These are phyloP conservation scores for Marasmius fiardii DNA, from an alignment of 1,284 basidiomycete genomes.

Conservation along the genomic window DNA sequence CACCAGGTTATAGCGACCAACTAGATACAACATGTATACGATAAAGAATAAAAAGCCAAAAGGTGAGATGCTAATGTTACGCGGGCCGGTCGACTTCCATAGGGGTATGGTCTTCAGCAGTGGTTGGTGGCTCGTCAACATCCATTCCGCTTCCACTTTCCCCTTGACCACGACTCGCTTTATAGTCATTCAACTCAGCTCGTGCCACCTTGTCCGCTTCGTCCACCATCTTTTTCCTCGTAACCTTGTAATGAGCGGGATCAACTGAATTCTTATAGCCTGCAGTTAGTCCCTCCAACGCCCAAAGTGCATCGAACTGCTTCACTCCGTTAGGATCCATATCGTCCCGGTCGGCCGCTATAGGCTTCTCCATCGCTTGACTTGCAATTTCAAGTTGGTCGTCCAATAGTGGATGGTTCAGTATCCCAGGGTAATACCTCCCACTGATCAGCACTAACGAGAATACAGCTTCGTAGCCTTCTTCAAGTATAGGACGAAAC, in stretches of 20 bases:
- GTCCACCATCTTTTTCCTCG: slow-evolving; percentile 50
- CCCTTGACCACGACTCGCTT: slow-evolving; percentile 24
- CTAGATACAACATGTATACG: background rate
- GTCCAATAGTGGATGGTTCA: slow-evolving; percentile 54
- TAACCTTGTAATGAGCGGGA: slow-evolving; percentile 48
- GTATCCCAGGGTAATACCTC: slow-evolving; percentile 69
- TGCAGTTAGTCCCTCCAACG: slow-evolving; percentile 62
- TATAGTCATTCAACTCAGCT: slow-evolving; percentile 33
- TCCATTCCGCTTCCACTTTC: slow-evolving; percentile 25
- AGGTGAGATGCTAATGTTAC: no score
- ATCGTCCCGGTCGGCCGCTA: slow-evolving; percentile 20
- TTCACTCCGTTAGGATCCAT: slow-evolving; percentile 27
- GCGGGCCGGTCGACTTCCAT: slow-evolving; percentile 2
- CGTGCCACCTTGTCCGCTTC: slow-evolving; percentile 52
- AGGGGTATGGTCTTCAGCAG: background rate
- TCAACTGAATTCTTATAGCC: slow-evolving; percentile 66
- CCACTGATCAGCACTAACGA: slow-evolving; percentile 67
- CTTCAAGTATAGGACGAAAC: slow-evolving; percentile 63
- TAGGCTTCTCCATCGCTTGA: slow-evolving; percentile 32
- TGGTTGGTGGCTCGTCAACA: background rate
- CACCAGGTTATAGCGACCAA: background rate
- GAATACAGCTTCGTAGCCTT: slow-evolving; percentile 62
- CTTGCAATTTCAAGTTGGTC: slow-evolving; percentile 18
- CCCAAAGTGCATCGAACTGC: slow-evolving; percentile 50
- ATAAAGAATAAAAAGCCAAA: background rate